Percentiles rank a stretch among this genome's conserved stretches.
Conservation (phyloP, 306 rosid species). For the Cucumis melo region DNA sequence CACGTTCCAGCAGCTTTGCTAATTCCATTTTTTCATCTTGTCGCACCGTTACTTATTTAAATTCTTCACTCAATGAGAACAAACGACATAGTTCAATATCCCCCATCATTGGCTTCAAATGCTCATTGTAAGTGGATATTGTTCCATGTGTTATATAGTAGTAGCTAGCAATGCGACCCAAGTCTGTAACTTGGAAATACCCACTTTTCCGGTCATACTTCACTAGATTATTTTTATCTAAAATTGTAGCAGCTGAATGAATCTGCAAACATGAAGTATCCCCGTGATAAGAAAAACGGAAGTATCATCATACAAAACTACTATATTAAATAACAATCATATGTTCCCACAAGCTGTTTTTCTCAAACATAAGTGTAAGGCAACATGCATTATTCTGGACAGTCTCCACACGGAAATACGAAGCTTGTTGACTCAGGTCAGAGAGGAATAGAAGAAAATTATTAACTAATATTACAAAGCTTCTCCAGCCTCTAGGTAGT, state of each 20-base stretch:
- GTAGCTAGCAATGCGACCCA: conserved; percentile 97
- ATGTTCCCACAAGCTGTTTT: not conserved
- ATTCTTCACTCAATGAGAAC: conserved; percentile 93
- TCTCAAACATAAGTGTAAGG: not conserved
- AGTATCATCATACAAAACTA: not conserved
- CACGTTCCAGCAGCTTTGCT: conserved; percentile 78
- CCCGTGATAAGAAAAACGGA: not conserved
- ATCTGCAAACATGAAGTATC: conserved; percentile 36
- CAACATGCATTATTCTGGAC: not conserved
- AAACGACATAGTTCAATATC: conserved; percentile 82
- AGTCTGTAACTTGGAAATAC: conserved; percentile 87
- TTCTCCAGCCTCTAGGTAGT: not conserved
- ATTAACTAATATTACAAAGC: not conserved
- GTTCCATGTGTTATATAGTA: conserved; percentile 91
- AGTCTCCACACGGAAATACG: not conserved
- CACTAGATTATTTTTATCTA: conserved; percentile 75
- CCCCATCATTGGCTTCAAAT: conserved; percentile 94
- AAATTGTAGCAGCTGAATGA: conserved; percentile 76
- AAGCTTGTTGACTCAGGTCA: not conserved
- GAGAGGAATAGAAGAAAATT: not conserved
- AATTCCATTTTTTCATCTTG: conserved; percentile 94
- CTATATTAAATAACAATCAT: not conserved
- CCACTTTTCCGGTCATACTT: conserved; percentile 95
- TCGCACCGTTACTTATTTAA: conserved; percentile 82
- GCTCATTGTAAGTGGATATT: conserved; percentile 83